Evolutionary conservation across 2,329 filamentous ascomycete species (phyloP).

Genomic region (Dactylonectria macrodidyma): DNA sequence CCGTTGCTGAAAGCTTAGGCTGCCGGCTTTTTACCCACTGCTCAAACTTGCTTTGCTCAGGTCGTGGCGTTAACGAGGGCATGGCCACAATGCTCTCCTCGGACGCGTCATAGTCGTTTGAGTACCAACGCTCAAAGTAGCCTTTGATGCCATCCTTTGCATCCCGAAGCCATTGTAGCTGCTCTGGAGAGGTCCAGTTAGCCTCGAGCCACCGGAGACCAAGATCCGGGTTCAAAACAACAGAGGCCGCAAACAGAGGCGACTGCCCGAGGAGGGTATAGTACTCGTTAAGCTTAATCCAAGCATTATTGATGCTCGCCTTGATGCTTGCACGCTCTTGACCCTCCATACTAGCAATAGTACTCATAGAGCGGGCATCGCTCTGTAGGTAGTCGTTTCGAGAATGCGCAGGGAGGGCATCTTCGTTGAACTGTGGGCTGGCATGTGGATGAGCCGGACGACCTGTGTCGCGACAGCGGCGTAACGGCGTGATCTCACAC

Average conservation of each 20-base stretch:
- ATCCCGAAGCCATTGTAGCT: conserved; percentile 23
- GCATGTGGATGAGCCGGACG: conserved; percentile 3
- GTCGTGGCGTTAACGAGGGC: conserved; percentile 1
- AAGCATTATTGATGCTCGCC: neutral
- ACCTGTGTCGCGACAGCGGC: conserved; percentile 9
- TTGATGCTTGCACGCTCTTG: neutral
- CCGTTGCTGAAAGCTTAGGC: conserved; percentile 20
- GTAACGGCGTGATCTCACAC: too few species aligned
- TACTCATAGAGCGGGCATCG: conserved; percentile 14
- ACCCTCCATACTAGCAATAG: conserved; percentile 3
- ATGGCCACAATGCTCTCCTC: neutral
- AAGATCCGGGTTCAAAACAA: conserved; percentile 27
- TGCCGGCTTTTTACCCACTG: conserved; percentile 17
- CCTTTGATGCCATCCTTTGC: conserved; percentile 19
- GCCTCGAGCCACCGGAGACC: conserved; percentile 21
- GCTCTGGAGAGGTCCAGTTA: too few species aligned
- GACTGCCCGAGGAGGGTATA: conserved; percentile 17
- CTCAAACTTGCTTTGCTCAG: too few species aligned
- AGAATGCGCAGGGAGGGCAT: conserved; percentile 22
- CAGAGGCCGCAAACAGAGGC: conserved; percentile 27
- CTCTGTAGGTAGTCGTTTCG: conserved; percentile 18
- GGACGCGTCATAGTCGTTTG: neutral
- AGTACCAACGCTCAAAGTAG: conserved; percentile 26
- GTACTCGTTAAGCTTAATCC: conserved; percentile 27
- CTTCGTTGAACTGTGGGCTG: conserved; percentile 16